Base-by-base conservation (phyloP, 768 basidiomycete genomes). In the Amanita rubescens region DNA sequence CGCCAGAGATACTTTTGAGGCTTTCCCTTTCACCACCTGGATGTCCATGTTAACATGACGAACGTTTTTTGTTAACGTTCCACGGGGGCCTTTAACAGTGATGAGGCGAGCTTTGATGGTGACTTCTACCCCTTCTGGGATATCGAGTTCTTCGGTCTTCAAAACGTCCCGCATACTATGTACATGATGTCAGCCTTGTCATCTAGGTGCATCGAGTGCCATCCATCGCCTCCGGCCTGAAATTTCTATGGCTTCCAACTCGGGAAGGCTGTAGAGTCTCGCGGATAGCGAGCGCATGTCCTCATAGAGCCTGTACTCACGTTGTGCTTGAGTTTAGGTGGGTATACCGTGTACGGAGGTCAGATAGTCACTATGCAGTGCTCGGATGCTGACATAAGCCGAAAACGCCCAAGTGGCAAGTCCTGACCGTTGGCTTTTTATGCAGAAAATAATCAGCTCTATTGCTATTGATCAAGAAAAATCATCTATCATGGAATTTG, bases 11-110 rank as follows among this genome's bases (percentile, higher is more conserved):
- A 98, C 87, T 68, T 85, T 84, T 59, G 79, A 81, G 61, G 77
- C 75, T 74, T 92, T 86, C 67, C 80, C 78, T 75, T 87, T 90
- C 62, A 90, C 70, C 48, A 92, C 71, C 66, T 86, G 83, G 70
- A 94, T 85, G 71, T 94, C 92, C 90, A 95, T 94, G 74, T 92
- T 81, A 60, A 94, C 82, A 76, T 95, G 93, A 59, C 89, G 89
- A 68, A 93, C 81, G 62, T 85, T 87, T 79, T 96, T 96, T 65
- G 84, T 86, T 65, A 99, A 80, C 49, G 83, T 89, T 59, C 96
- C 96, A 51, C 96, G 83, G 53, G 96, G 90, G 27, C 96, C 96
- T 59, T 82, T 84, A 62, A 99, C 94, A 56, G 82, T 85, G 69
- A 99, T 87, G 63, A 93, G 72, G 58, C 96, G 85, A 60, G 94